Evolutionary conservation across 129 eudicot species (phyloP).

Genomic region (Tagetes patula): DNA sequence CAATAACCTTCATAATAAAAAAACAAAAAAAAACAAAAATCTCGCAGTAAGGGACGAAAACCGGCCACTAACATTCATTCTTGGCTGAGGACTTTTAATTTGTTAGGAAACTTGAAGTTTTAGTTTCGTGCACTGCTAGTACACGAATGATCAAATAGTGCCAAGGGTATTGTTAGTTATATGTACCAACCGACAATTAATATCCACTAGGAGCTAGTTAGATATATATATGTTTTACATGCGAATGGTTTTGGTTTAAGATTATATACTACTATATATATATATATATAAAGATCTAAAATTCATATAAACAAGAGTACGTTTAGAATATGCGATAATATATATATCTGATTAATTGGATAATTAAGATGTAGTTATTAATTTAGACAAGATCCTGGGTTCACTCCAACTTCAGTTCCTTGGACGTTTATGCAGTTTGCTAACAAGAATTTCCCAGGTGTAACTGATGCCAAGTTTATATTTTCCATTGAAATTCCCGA

Average conservation of each 20-base stretch:
- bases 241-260: conserved; percentile 16
- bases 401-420: conserved; percentile 44
- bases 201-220: too few species aligned
- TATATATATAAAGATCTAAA: conserved; percentile 1
- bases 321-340: conserved; percentile 15
- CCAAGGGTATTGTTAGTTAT: neutral
- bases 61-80: too few species aligned
- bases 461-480: conserved; percentile 30
- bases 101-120: too few species aligned
- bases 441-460: conserved; percentile 34
- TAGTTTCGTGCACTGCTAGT: too few species aligned
- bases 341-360: neutral
- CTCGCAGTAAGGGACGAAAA: too few species aligned
- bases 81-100: too few species aligned
- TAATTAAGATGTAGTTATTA: conserved; percentile 16
- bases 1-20: too few species aligned
- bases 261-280: conserved; percentile 6
- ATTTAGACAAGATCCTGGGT: conserved; percentile 51
- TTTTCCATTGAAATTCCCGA: conserved; percentile 42
- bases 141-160: too few species aligned
- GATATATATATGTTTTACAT: neutral
- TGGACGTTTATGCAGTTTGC: conserved; percentile 52
- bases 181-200: conserved; percentile 12
- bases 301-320: conserved; percentile 15
- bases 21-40: too few species aligned